These are phyloP conservation scores for Rhodotorula paludigena DNA, from an alignment of 768 basidiomycete species.

Conservation along the genomic window DNA sequence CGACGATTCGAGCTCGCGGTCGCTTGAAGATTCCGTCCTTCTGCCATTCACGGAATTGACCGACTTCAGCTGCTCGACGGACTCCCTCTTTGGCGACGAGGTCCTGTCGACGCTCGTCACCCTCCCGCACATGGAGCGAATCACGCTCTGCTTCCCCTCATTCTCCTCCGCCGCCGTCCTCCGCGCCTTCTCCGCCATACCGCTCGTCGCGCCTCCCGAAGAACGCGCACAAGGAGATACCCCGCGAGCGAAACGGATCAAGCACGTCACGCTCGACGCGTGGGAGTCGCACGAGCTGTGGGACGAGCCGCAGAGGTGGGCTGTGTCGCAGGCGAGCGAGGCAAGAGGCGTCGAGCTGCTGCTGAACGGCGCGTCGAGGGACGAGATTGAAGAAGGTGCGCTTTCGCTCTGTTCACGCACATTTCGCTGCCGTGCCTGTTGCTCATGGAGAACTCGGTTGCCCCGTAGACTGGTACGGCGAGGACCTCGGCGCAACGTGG, in stretches of 20 bases:
- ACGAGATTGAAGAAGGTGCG: slow-evolving; percentile 23
- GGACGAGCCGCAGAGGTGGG: neutral
- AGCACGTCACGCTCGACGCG: neutral
- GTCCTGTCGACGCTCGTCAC: slow-evolving; percentile 5
- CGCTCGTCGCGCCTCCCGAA: neutral
- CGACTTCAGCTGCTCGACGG: neutral
- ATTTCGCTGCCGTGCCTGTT: rapidly evolving
- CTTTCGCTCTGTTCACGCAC: neutral
- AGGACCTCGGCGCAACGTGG: neutral
- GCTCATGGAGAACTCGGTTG: neutral
- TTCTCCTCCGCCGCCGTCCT: neutral
- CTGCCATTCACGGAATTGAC: neutral
- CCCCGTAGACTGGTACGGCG: slow-evolving; percentile 6
- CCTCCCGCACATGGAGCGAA: neutral
- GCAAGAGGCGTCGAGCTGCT: neutral
- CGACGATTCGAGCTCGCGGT: neutral
- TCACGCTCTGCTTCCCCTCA: slow-evolving; percentile 2
- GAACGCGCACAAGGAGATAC: no score
- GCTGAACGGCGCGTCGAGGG: neutral
- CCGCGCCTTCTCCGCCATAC: neutral
- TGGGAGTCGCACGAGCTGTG: slow-evolving; percentile 8
- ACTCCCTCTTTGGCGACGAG: neutral
- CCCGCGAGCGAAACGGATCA: no score
- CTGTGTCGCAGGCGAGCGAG: neutral
- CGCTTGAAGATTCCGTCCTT: neutral